phyloP scores from a whole-genome alignment of 345 rosid species.

The Pistacia integerrima region DNA sequence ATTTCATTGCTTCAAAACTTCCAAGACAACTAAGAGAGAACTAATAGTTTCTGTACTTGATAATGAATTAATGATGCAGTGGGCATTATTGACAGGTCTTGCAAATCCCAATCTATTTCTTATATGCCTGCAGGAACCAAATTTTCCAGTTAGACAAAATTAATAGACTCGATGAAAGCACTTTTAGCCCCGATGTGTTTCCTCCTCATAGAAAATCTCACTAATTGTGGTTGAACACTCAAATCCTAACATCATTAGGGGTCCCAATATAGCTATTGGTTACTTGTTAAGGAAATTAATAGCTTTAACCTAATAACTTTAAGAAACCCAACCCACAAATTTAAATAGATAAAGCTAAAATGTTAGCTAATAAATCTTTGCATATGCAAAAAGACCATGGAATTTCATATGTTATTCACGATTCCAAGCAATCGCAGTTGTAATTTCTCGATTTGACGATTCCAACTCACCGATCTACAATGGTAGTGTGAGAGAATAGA shows the following conservation, averaged over 20 bases:
- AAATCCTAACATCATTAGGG: background rate
- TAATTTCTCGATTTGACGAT: background rate
- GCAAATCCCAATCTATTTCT: slow-evolving; percentile 46
- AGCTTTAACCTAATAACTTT: background rate
- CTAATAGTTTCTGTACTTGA: slow-evolving; percentile 55
- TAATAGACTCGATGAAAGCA: slow-evolving; percentile 27
- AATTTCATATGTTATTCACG: too few species aligned
- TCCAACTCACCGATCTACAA: too few species aligned
- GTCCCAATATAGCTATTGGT: background rate
- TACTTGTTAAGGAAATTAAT: background rate
- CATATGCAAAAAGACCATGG: too few species aligned
- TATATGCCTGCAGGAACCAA: slow-evolving; percentile 99
- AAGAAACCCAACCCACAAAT: background rate
- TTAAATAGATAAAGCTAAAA: background rate
- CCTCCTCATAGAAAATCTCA: background rate
- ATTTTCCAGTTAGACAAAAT: slow-evolving; percentile 51
- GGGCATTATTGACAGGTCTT: slow-evolving; percentile 49
- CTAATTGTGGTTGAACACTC: background rate
- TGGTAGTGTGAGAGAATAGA: too few species aligned
- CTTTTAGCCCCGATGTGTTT: slow-evolving; percentile 9
- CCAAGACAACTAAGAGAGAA: slow-evolving; percentile 32
- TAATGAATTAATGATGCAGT: slow-evolving; percentile 47
- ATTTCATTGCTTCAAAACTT: slow-evolving; percentile 10
- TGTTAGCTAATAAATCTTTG: background rate
- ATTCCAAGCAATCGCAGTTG: background rate